Evolutionary conservation across 352 stramenopile species (phyloP).

Genomic region (Pythium phragmitis): DNA sequence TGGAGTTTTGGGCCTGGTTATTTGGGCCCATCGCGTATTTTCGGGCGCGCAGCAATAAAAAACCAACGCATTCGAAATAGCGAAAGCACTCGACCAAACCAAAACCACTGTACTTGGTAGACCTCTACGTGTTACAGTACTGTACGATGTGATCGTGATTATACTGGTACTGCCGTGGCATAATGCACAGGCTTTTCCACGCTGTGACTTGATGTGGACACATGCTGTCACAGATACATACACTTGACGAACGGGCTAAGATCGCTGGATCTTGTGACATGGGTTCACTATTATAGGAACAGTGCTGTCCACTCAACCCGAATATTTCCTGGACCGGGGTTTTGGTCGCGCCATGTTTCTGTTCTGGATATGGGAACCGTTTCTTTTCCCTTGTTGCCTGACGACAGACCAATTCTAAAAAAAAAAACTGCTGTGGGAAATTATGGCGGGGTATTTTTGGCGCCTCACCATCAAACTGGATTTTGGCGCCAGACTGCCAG

Average conservation of each 20-base stretch:
- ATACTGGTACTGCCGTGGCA: too few species aligned
- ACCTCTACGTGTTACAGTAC: too few species aligned
- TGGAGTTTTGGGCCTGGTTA: background rate
- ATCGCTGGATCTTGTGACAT: background rate
- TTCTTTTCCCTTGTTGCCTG: background rate
- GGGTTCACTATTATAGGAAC: background rate
- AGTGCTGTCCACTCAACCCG: background rate
- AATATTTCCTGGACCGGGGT: too few species aligned
- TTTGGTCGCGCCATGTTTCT: background rate
- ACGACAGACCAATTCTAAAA: background rate
- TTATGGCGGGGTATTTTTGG: slow-evolving; percentile 3
- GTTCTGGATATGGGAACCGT: background rate
- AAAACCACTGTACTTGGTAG: too few species aligned
- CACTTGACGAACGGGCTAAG: background rate
- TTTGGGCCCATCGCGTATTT: background rate
- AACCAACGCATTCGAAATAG: too few species aligned
- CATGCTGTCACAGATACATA: background rate
- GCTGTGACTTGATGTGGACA: background rate
- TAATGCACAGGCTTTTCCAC: background rate
- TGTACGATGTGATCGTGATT: too few species aligned
- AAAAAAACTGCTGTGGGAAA: background rate
- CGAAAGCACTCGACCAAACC: too few species aligned
- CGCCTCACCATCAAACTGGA: background rate
- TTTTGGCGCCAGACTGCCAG: background rate
- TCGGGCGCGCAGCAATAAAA: too few species aligned